phyloP scores from a whole-genome alignment of 164 flowering plant genomes.

The Nymphaea thermarum region DNA sequence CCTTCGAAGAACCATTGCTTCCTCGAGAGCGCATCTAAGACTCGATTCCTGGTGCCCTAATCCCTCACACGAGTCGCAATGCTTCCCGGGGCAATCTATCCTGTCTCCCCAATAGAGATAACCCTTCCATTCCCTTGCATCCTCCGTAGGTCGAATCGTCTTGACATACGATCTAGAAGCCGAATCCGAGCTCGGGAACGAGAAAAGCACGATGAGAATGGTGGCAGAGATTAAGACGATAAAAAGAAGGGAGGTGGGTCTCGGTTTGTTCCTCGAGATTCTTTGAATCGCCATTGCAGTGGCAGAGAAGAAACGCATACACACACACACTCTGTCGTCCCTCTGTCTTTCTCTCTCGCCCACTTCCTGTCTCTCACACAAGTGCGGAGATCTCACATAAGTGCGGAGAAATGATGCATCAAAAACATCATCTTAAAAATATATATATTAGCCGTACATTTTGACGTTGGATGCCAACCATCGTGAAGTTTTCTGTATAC shows the following conservation, averaged over 20 bases:
- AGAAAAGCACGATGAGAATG: slow-evolving; percentile 30
- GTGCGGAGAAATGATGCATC: too few relatives aligned
- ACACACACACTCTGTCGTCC: neutral
- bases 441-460: too few relatives aligned
- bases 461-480: too few relatives aligned
- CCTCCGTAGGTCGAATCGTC: neutral
- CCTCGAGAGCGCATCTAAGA: slow-evolving; percentile 96
- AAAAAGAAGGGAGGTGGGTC: slow-evolving; percentile 34
- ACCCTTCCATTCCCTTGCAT: neutral
- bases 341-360: neutral
- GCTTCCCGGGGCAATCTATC: slow-evolving; percentile 97
- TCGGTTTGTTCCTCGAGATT: slow-evolving; percentile 28
- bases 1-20: slow-evolving; percentile 85
- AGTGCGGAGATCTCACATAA: neutral
- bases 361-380: neutral
- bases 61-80: slow-evolving; percentile 85
- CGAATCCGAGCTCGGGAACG: slow-evolving; percentile 32
- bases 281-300: slow-evolving; percentile 40
- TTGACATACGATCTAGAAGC: slow-evolving; percentile 6
- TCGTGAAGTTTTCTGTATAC: too few relatives aligned
- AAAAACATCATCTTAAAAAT: too few relatives aligned
- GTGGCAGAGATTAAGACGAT: slow-evolving; percentile 22
- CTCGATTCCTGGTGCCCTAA: slow-evolving; percentile 97
- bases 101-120: slow-evolving; percentile 83
- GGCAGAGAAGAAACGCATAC: neutral